Evolutionary conservation across 371 early-diverging fungal species (phyloP).

Genomic region (Nosema muscidifuracis): DNA sequence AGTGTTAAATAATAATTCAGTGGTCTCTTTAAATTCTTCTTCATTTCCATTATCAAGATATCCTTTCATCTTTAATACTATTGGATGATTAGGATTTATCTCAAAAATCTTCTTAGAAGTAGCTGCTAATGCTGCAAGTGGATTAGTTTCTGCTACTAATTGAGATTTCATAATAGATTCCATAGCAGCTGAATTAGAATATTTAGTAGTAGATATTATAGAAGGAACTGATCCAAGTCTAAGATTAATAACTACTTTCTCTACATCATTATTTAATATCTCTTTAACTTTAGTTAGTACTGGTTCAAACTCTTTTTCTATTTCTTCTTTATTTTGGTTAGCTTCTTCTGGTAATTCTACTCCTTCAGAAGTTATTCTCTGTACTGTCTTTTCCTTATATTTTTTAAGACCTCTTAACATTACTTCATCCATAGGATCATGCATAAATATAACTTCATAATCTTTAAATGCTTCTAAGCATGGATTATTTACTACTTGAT

Average conservation of each 20-base stretch:
- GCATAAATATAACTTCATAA: slow-evolving; percentile 78
- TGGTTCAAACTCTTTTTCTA: slow-evolving; percentile 66
- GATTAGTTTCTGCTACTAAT: slow-evolving; percentile 69
- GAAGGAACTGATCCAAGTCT: slow-evolving; percentile 82
- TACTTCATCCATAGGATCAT: slow-evolving; percentile 83
- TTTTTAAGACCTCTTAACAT: slow-evolving; percentile 72
- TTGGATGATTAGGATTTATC: slow-evolving; percentile 44
- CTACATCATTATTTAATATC: slow-evolving; percentile 67
- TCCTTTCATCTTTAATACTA: slow-evolving; percentile 42
- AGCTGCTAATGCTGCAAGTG: slow-evolving; percentile 68
- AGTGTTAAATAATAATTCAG: slow-evolving; percentile 21
- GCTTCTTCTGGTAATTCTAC: slow-evolving; percentile 69
- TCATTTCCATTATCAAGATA: slow-evolving; percentile 17
- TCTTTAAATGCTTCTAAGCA: slow-evolving; percentile 76
- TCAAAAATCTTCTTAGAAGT: slow-evolving; percentile 55
- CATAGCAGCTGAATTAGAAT: slow-evolving; percentile 74
- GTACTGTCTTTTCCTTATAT: slow-evolving; percentile 71
- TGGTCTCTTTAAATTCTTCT: slow-evolving; percentile 13
- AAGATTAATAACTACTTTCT: slow-evolving; percentile 74
- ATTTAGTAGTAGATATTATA: slow-evolving; percentile 69
- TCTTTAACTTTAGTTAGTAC: slow-evolving; percentile 69
- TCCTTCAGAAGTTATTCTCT: slow-evolving; percentile 73
- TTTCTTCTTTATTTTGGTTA: slow-evolving; percentile 68
- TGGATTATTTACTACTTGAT: slow-evolving; percentile 72
- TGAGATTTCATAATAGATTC: slow-evolving; percentile 89